Conservation (phyloP, 345 rosid genomes). For the Passiflora organensis region DNA sequence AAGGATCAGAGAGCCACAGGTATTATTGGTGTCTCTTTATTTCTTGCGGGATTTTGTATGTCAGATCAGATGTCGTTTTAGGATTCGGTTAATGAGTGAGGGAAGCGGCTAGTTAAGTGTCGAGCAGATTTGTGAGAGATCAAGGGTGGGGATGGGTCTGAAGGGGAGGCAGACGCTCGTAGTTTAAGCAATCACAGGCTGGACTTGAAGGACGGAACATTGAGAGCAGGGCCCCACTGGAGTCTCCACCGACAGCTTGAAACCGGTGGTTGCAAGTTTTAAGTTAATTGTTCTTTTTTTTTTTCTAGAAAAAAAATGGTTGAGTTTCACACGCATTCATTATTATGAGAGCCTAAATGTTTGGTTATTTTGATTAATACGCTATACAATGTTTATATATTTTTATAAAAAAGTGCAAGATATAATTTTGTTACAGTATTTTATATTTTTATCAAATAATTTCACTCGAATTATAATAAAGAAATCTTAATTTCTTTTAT, state of each 20-base stretch:
- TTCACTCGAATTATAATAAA: too few relatives aligned
- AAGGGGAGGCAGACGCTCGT: background rate
- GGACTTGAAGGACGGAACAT: background rate
- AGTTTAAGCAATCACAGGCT: conserved; percentile 10
- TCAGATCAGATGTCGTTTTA: conserved; percentile 13
- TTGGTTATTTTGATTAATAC: too few relatives aligned
- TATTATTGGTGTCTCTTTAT: background rate
- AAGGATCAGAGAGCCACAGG: background rate
- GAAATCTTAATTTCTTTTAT: too few relatives aligned
- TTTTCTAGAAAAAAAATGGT: too few relatives aligned
- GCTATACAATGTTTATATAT: too few relatives aligned
- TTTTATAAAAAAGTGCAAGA: too few relatives aligned
- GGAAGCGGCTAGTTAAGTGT: background rate
- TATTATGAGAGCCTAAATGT: too few relatives aligned
- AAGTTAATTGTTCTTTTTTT: too few relatives aligned
- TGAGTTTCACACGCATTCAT: too few relatives aligned
- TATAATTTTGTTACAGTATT: too few relatives aligned
- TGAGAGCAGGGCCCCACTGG: background rate
- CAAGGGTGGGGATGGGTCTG: background rate
- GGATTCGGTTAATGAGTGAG: background rate
- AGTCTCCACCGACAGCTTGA: conserved; percentile 15
- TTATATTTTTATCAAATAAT: too few relatives aligned
- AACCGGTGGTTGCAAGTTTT: too few relatives aligned
- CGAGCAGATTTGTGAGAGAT: background rate
- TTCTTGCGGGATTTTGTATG: background rate